Percentiles rank a stretch among this genome's conserved stretches.
These are phyloP conservation scores for Gliomastix tumulicola DNA, from an alignment of 2,329 filamentous ascomycete species.

Conservation along the genomic window DNA sequence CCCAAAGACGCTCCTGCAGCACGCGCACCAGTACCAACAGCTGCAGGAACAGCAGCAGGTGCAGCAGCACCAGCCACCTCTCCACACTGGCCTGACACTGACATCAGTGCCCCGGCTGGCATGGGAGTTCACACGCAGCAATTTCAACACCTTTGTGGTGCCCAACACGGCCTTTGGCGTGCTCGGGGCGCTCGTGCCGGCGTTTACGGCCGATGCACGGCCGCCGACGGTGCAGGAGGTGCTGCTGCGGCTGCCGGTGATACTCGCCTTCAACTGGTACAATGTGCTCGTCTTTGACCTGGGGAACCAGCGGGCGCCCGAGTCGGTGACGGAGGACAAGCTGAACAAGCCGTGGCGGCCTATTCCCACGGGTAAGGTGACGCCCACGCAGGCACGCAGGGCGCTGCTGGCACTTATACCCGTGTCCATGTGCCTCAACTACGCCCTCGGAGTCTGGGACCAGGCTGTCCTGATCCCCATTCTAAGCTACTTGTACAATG, in stretches of 20 bases:
- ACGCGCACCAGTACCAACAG: no score
- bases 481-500: constrained; percentile 32
- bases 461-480: constrained; percentile 20
- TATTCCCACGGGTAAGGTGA: constrained; percentile 17
- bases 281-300: constrained; percentile 21
- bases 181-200: constrained; percentile 14
- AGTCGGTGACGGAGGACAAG: constrained; percentile 24
- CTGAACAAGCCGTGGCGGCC: constrained; percentile 32
- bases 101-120: constrained; percentile 2
- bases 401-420: constrained; percentile 15
- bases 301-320: constrained; percentile 25
- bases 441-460: constrained; percentile 11
- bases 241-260: constrained; percentile 9
- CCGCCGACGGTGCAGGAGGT: constrained; percentile 1
- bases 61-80: no score
- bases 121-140: constrained; percentile 14
- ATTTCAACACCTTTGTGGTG: constrained; percentile 16
- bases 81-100: no score
- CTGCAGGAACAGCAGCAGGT: no score
- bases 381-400: constrained; percentile 11
- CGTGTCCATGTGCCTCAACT: constrained; percentile 10
- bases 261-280: constrained; percentile 13
- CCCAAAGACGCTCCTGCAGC: no score
- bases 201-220: neutral
- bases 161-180: constrained; percentile 20